A percentile compares a stretch with the other conserved stretches of the same genome.
Conservation (phyloP, 2,329 filamentous ascomycete species). For the Ophiosphaerella korrae region DNA sequence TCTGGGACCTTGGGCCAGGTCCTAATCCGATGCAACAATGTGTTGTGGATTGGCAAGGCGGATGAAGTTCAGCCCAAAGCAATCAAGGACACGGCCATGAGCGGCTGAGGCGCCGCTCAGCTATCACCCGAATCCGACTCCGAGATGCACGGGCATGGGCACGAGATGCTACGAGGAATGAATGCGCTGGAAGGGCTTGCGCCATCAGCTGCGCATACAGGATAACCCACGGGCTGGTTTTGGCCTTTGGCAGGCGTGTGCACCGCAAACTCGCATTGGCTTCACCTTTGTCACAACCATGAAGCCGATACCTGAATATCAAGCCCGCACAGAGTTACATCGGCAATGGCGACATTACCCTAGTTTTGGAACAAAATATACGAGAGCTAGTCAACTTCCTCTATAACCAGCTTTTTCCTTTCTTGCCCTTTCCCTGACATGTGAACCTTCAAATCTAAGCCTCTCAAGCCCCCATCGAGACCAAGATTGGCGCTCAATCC, state of each 20-base stretch:
- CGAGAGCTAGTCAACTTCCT: conserved; percentile 63
- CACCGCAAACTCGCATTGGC: not conserved
- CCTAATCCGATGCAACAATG: conserved; percentile 96
- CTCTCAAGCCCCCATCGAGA: conserved; percentile 50
- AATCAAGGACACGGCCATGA: conserved; percentile 48
- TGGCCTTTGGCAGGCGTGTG: not conserved
- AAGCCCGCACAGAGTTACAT: not conserved
- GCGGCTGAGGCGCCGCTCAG: conserved; percentile 35
- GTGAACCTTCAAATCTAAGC: conserved; percentile 50
- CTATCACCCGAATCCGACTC: not conserved
- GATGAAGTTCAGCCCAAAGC: conserved; percentile 53
- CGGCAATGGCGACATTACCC: conserved; percentile 5
- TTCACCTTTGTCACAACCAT: conserved; percentile 7
- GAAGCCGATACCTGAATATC: too few species aligned
- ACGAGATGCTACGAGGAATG: not conserved
- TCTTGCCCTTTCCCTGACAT: conserved; percentile 12
- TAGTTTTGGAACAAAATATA: conserved; percentile 4
- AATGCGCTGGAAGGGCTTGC: not conserved
- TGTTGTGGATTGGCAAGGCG: conserved; percentile 81
- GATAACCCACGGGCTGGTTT: not conserved
- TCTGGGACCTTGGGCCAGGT: conserved; percentile 88
- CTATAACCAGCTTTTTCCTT: conserved; percentile 52
- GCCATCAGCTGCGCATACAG: not conserved
- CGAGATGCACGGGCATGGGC: not conserved
- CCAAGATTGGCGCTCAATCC: conserved; percentile 31